These are phyloP conservation scores for Gentiana dahurica DNA, from an alignment of 257 asterid species.

Conservation along the genomic window DNA sequence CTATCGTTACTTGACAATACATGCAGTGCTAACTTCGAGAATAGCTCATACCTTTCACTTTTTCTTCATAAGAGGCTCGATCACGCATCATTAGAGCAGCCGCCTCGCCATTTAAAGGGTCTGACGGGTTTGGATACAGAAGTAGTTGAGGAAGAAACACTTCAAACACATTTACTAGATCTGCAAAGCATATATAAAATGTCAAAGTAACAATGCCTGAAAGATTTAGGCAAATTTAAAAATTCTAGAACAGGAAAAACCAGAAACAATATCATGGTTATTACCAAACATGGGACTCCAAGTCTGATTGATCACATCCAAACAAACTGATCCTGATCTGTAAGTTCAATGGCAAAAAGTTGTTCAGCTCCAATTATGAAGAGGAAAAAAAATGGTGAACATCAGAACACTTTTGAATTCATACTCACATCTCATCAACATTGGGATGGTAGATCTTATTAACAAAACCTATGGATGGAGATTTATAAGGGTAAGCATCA, in stretches of 20 bases:
- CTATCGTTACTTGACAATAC: neutral
- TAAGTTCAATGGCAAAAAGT: slow-evolving; percentile 6
- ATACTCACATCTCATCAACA: slow-evolving; percentile 88
- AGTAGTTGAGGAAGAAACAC: slow-evolving; percentile 93
- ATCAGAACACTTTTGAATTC: neutral
- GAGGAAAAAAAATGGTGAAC: neutral
- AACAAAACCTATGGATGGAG: slow-evolving; percentile 92
- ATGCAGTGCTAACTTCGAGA: slow-evolving; percentile 1
- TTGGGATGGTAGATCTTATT: slow-evolving; percentile 97
- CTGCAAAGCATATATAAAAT: slow-evolving; percentile 22
- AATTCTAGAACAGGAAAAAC: neutral
- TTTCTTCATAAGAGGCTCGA: slow-evolving; percentile 58
- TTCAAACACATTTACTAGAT: slow-evolving; percentile 91
- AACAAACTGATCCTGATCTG: slow-evolving; percentile 98
- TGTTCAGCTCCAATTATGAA: neutral
- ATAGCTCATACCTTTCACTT: slow-evolving; percentile 65
- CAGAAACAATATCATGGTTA: neutral
- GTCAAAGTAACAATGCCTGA: neutral
- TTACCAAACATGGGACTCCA: slow-evolving; percentile 99
- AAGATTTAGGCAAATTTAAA: neutral
- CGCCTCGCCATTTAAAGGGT: slow-evolving; percentile 96
- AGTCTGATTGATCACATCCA: slow-evolving; percentile 92
- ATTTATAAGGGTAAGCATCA: slow-evolving; percentile 93
- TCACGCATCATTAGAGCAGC: slow-evolving; percentile 97
- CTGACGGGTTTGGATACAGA: slow-evolving; percentile 88